These are phyloP conservation scores for Mucor racemosus DNA, from an alignment of 371 early-diverging fungal species.

Conservation along the genomic window DNA sequence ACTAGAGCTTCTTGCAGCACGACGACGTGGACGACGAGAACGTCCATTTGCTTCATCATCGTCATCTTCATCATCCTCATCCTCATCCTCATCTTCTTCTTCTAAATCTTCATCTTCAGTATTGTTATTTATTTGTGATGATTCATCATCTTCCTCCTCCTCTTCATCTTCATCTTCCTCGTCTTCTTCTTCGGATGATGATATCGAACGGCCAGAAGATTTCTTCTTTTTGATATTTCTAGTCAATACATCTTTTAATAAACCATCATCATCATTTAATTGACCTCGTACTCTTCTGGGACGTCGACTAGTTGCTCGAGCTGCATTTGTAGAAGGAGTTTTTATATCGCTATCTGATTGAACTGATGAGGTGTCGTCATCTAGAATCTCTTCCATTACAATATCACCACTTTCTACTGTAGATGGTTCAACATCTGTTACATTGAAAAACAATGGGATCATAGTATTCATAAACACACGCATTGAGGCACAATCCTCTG, in stretches of 20 bases:
- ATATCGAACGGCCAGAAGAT: background rate
- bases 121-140: constrained; percentile 20
- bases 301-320: background rate
- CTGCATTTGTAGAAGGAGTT: background rate
- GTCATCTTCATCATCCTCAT: background rate
- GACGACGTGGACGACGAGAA: background rate
- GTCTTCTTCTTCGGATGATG: constrained; percentile 14
- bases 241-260: constrained; percentile 31
- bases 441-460: constrained; percentile 74
- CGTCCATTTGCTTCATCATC: background rate
- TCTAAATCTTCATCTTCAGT: constrained; percentile 19
- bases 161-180: constrained; percentile 18
- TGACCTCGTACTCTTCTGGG: constrained; percentile 7
- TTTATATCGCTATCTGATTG: constrained; percentile 14
- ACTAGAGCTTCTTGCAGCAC: background rate
- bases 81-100: constrained; percentile 10
- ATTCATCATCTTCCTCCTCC: constrained; percentile 17
- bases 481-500: constrained; percentile 72
- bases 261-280: constrained; percentile 21
- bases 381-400: constrained; percentile 41
- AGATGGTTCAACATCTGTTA: constrained; percentile 45
- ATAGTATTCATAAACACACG: constrained; percentile 73
- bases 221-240: constrained; percentile 22
- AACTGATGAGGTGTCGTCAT: constrained; percentile 29
- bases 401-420: constrained; percentile 35